Evolutionary conservation across 139 green algal species (phyloP).

Genomic region (Astrephomene gubernaculifera): DNA sequence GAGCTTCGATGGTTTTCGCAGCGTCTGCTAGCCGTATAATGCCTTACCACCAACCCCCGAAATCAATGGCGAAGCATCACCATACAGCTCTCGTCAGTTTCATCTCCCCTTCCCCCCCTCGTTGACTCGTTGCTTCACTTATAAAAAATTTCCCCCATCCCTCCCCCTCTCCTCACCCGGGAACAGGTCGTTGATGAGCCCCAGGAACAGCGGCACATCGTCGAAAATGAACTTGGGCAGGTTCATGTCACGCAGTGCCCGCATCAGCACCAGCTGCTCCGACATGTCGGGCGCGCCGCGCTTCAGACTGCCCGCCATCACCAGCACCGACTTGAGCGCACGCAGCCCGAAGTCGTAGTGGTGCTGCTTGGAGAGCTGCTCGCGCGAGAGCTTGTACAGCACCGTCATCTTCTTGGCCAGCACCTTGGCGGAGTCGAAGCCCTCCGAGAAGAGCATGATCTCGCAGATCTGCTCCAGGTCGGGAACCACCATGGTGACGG

Average conservation of each 20-base stretch:
- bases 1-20: too few relatives aligned
- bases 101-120: too few relatives aligned
- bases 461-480: slow-evolving; percentile 87
- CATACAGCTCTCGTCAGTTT: too few relatives aligned
- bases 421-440: slow-evolving; percentile 85
- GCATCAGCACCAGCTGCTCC: slow-evolving; percentile 88
- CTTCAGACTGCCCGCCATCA: slow-evolving; percentile 90
- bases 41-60: too few relatives aligned
- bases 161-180: too few relatives aligned
- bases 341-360: slow-evolving; percentile 92
- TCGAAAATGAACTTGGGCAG: slow-evolving; percentile 93
- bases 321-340: slow-evolving; percentile 85
- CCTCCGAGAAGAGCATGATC: slow-evolving; percentile 91
- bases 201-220: slow-evolving; percentile 90
- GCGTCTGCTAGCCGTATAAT: too few relatives aligned
- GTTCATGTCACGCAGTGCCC: slow-evolving; percentile 92
- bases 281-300: slow-evolving; percentile 78
- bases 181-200: slow-evolving; percentile 83
- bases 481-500: slow-evolving; percentile 87
- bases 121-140: too few relatives aligned
- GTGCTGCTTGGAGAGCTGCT: slow-evolving; percentile 90
- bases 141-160: too few relatives aligned
- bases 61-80: too few relatives aligned
- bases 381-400: slow-evolving; percentile 86
- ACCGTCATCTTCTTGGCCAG: slow-evolving; percentile 93